Conservation (phyloP, 1,284 basidiomycete species). For the Trichosporon sp. region DNA sequence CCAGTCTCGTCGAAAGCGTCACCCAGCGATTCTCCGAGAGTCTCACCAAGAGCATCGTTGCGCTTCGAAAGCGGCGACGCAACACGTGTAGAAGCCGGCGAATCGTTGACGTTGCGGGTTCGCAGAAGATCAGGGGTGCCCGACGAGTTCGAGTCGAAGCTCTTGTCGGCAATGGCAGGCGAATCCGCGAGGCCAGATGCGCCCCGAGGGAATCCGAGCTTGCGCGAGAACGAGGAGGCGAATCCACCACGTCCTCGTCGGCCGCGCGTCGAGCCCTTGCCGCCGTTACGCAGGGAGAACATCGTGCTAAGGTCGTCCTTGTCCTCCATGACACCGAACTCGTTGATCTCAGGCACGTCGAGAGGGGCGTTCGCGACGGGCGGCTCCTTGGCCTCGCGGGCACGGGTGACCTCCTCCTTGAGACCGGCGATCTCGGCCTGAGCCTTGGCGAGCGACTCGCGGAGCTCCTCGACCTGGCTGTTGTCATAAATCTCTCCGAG, state of each 20-base stretch:
- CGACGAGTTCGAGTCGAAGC: constrained; percentile 40
- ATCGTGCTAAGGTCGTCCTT: constrained; percentile 10
- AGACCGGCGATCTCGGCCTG: constrained; percentile 42
- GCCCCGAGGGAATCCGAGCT: constrained; percentile 39
- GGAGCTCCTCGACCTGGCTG: constrained; percentile 47
- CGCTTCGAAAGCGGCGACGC: constrained; percentile 17
- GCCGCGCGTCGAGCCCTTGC: constrained; percentile 36
- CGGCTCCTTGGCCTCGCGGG: constrained; percentile 8
- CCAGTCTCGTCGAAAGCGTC: constrained; percentile 14
- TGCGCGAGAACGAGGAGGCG: constrained; percentile 35
- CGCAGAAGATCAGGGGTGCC: constrained; percentile 45
- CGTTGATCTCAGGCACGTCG: constrained; percentile 25
- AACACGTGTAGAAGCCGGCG: constrained; percentile 14
- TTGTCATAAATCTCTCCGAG: constrained; percentile 45
- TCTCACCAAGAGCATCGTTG: constrained; percentile 7
- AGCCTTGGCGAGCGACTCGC: constrained; percentile 39
- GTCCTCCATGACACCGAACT: constrained; percentile 28
- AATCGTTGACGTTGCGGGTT: constrained; percentile 24
- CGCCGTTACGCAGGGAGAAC: constrained; percentile 18
- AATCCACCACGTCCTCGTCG: constrained; percentile 41
- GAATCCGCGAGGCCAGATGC: constrained; percentile 25
- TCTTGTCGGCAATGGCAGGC: constrained; percentile 27
- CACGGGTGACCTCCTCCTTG: constrained; percentile 25
- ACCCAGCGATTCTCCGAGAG: constrained; percentile 23
- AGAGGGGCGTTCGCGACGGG: neutral